phyloP scores from a whole-genome alignment of 2,329 filamentous ascomycete species.

The Penicillium fuscoglaucum region DNA sequence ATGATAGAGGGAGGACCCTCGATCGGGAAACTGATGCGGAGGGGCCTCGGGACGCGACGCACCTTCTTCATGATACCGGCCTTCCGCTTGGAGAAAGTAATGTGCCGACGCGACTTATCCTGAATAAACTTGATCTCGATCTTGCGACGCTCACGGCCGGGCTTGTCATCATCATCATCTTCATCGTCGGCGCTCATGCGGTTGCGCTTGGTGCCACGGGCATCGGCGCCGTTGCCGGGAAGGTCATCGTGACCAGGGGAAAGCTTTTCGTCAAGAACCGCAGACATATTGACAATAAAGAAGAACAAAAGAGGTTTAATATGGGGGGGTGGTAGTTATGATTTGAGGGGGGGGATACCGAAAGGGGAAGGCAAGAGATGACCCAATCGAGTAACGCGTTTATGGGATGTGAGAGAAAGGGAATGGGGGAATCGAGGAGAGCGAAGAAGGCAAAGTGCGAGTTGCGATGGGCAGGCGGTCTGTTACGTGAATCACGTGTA shows the following conservation, averaged over 20 bases:
- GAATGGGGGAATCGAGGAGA: conserved; percentile 38
- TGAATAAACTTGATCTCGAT: conserved; percentile 99
- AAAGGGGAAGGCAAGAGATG: conserved; percentile 48
- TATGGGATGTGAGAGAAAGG: conserved; percentile 33
- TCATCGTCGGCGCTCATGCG: conserved; percentile 86
- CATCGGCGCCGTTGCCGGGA: conserved; percentile 61
- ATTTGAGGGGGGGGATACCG: conserved; percentile 30
- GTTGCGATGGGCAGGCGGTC: conserved; percentile 29
- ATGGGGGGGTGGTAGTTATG: conserved; percentile 10
- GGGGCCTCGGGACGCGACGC: conserved; percentile 40
- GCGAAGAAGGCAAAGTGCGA: conserved; percentile 40
- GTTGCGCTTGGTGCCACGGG: conserved; percentile 84
- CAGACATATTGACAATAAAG: conserved; percentile 75
- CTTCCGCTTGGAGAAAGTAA: conserved; percentile 99
- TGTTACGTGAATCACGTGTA: conserved; percentile 29
- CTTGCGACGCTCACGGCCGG: conserved; percentile 95
- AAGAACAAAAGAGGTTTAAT: conserved; percentile 16
- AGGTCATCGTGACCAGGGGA: conserved; percentile 73
- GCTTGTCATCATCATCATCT: conserved; percentile 97
- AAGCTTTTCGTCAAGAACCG: conserved; percentile 73
- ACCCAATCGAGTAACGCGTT: conserved; percentile 51
- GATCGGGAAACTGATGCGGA: conserved; percentile 4
- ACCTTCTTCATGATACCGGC: conserved; percentile 99
- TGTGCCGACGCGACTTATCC: conserved; percentile 98
- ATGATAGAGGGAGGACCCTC: not conserved